phyloP scores from a whole-genome alignment of 2,329 filamentous ascomycete genomes.

The Neofusicoccum sp. region DNA sequence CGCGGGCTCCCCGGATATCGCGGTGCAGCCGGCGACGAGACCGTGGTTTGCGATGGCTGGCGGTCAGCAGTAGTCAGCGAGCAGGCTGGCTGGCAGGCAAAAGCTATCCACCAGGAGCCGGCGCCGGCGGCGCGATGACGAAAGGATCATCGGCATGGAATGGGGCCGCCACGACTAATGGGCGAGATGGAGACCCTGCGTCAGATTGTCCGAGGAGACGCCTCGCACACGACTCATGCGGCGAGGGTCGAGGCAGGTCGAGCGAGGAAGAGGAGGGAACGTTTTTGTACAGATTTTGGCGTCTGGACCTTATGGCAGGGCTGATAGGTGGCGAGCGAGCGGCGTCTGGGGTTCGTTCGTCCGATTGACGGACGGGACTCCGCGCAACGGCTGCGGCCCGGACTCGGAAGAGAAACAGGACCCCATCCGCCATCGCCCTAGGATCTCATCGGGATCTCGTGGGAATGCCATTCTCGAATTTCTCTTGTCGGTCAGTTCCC shows the following conservation, averaged over 20 bases:
- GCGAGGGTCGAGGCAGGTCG: not conserved
- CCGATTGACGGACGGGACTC: not conserved
- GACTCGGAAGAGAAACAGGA: not conserved
- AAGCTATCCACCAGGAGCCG: not conserved
- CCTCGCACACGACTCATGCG: constrained; percentile 5
- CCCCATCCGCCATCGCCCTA: not conserved
- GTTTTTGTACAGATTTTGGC: not conserved
- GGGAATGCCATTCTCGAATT: not conserved
- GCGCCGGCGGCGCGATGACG: not conserved
- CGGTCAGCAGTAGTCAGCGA: no score
- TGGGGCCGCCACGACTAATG: constrained; percentile 12
- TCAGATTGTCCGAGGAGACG: constrained; percentile 6
- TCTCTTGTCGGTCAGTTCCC: not conserved
- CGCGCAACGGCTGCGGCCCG: constrained; percentile 16
- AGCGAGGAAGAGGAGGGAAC: not conserved
- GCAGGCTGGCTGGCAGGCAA: not conserved
- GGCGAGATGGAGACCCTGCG: constrained; percentile 13
- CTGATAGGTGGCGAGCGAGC: not conserved
- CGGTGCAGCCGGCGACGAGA: no score
- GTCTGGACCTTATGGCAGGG: not conserved
- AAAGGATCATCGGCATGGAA: constrained; percentile 12
- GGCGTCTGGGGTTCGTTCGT: not conserved
- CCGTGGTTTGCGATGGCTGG: no score
- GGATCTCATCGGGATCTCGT: no score
- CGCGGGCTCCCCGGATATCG: no score